Evolutionary conservation across 768 basidiomycete species (phyloP), one percentile per base, ranked within the genome.

Genomic region (Sarcomyxa edulis): DNA sequence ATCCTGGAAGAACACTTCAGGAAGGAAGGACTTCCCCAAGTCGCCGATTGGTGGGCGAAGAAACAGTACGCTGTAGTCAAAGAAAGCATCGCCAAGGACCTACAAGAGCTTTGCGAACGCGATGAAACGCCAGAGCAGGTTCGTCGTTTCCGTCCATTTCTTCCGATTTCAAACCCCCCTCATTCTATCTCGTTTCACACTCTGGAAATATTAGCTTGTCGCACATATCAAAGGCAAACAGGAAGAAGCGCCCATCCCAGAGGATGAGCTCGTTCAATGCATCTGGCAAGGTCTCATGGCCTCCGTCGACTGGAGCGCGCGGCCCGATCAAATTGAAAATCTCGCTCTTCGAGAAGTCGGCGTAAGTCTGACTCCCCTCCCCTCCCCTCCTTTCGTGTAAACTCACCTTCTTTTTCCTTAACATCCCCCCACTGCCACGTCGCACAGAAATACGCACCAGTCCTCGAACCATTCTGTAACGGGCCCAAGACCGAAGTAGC

Each of bases 11-110:
- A 86, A 6, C 83, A 92, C 56, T 96, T 98, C 74, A 87, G 76
- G 63, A 75, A 78, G 41, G 84, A 79, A 43, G 81, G 78, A 14
- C 68, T 96, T 14, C 64, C 80, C 14, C 78, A 81, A 49, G 77
- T 97, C 29, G 83, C 87, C 2, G 95, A 98, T 11, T 97, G 91
- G 90, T 97, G 87, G 75, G 78, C 80, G 32, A 96, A 94, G 73
- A 84, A 81, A 58, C 89, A 92, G 56, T 81, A 81, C 43, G 81
- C 81, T 39, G 77, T 82, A 42, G 78, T 88, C 48, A 92, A 86
- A 59, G 88, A 93, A 42, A 69, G 72, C 30, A 75, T 94, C 46
- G 62, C 83, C 51, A 72, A 68, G 49, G 77, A 80, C 16, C 69
- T 90, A 39, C 78, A 74, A 40, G 81, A 81, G 43, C 68, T 84